Percentiles rank a stretch among this genome's conserved stretches.
Conservation (phyloP, 192 early-diverging fungal species). For the Coemansia sp. region DNA sequence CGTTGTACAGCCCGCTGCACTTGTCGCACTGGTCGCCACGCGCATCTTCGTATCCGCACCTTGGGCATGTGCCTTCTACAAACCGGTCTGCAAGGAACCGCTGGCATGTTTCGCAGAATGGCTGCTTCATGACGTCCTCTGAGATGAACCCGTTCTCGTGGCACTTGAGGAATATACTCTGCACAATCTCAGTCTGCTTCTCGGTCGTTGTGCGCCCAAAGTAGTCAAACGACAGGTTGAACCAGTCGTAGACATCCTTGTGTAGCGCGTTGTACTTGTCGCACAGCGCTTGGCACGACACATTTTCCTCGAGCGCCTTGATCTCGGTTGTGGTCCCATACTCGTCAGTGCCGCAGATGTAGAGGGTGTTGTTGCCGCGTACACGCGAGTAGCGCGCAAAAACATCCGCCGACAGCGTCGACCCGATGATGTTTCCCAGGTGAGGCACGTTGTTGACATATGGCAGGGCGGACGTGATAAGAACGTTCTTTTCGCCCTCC, state of each 20-base stretch:
- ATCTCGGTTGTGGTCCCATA: slow-evolving; percentile 99
- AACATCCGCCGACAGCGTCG: slow-evolving; percentile 94
- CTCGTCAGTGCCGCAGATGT: slow-evolving; percentile 97
- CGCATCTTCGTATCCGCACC: slow-evolving; percentile 86
- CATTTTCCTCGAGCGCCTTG: slow-evolving; percentile 90
- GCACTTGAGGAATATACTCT: slow-evolving; percentile 81
- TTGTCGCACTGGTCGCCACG: slow-evolving; percentile 99
- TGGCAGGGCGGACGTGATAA: slow-evolving; percentile 95
- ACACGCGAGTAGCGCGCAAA: slow-evolving; percentile 91
- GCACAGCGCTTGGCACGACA: slow-evolving; percentile 88
- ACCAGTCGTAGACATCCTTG: slow-evolving; percentile 90
- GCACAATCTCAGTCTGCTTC: slow-evolving; percentile 89
- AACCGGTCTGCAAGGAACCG: slow-evolving; percentile 96
- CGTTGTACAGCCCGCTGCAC: slow-evolving; percentile 88
- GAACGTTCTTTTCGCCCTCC: slow-evolving; percentile 69
- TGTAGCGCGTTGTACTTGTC: slow-evolving; percentile 95
- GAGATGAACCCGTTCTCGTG: slow-evolving; percentile 68
- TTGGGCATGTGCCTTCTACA: slow-evolving; percentile 94
- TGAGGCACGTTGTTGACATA: slow-evolving; percentile 99
- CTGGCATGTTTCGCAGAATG: slow-evolving; percentile 85
- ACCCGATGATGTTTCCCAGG: slow-evolving; percentile 99
- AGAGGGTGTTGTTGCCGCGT: slow-evolving; percentile 87
- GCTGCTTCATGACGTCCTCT: slow-evolving; percentile 79
- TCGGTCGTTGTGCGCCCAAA: slow-evolving; percentile 93
- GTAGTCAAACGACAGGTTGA: slow-evolving; percentile 88